These are phyloP conservation scores for Coix lacrymajobi DNA, from an alignment of 176 grass and related monocot genomes.

Conservation along the genomic window DNA sequence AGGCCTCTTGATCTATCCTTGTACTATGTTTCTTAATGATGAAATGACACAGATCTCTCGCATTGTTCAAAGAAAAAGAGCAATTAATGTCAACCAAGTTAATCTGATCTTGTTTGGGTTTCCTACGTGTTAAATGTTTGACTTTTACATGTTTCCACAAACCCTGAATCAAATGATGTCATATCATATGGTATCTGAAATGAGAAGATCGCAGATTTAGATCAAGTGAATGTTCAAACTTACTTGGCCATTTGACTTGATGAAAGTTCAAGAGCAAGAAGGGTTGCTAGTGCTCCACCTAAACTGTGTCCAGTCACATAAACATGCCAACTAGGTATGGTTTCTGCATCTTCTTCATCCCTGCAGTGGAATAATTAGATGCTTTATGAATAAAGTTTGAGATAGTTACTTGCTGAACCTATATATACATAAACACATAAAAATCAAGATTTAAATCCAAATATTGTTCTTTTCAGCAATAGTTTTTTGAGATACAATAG, in stretches of 20 bases:
- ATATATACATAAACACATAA: neutral
- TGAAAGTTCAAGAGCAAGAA: slow-evolving; percentile 94
- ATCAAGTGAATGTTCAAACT: slow-evolving; percentile 30
- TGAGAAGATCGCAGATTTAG: slow-evolving; percentile 1
- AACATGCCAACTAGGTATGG: slow-evolving; percentile 60
- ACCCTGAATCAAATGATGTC: neutral
- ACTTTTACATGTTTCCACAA: slow-evolving; percentile 8
- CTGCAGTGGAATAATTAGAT: slow-evolving; percentile 49
- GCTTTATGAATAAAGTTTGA: neutral
- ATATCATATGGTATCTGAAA: slow-evolving; percentile 11
- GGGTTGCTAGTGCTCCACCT: slow-evolving; percentile 91
- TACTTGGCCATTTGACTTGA: slow-evolving; percentile 84
- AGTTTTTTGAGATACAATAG: slow-evolving; percentile 5
- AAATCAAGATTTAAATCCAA: neutral
- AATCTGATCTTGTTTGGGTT: neutral
- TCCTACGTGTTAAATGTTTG: neutral
- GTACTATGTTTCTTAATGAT: neutral
- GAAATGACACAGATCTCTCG: neutral
- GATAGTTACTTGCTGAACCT: slow-evolving; percentile 1
- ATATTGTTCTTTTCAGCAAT: slow-evolving; percentile 3
- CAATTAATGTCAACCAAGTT: neutral
- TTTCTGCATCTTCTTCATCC: slow-evolving; percentile 43
- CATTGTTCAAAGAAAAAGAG: neutral
- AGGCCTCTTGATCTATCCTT: neutral
- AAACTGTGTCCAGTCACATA: slow-evolving; percentile 98